phyloP scores from a whole-genome alignment of 148 eudicot species.

The Simmondsia chinensis region DNA sequence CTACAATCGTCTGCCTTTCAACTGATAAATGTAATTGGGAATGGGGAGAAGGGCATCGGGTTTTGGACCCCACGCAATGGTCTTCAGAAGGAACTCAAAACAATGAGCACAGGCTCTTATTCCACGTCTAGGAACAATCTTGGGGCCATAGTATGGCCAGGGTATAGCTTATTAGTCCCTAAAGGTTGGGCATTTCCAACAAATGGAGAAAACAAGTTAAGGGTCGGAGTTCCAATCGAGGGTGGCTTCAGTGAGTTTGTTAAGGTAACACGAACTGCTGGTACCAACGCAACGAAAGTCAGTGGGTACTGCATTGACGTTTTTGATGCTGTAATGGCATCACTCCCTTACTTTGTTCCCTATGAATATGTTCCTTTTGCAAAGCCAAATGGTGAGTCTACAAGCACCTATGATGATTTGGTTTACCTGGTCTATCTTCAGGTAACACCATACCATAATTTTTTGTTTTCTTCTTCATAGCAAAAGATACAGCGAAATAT shows the following conservation, averaged over 20 bases:
- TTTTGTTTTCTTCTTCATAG: no score
- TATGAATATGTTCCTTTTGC: conserved; percentile 42
- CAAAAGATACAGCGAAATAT: no score
- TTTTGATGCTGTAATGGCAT: conserved; percentile 38
- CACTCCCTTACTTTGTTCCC: conserved; percentile 34
- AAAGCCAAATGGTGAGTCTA: conserved; percentile 14
- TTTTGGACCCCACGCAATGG: conserved; percentile 43
- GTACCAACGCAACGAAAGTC: conserved; percentile 13
- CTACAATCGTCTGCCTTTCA: conserved; percentile 22
- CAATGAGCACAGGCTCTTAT: conserved; percentile 4
- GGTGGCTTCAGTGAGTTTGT: conserved; percentile 37
- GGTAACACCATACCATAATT: no score
- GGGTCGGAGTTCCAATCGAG: conserved; percentile 44
- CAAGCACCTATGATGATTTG: conserved; percentile 18
- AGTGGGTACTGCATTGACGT: conserved; percentile 52
- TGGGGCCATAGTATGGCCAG: conserved; percentile 50
- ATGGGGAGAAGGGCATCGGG: conserved; percentile 31
- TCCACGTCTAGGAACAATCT: conserved; percentile 20
- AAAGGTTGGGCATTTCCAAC: conserved; percentile 61
- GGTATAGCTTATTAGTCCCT: conserved; percentile 26
- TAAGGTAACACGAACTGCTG: conserved; percentile 12
- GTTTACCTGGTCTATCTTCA: conserved; percentile 17
- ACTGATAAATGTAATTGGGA: conserved; percentile 37
- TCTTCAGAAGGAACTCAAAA: conserved; percentile 12
- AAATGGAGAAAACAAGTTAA: conserved; percentile 31